Evolutionary conservation across 306 rosid species (phyloP), one percentile per base, ranked within the genome.

Genomic region (Prunus salicina): DNA sequence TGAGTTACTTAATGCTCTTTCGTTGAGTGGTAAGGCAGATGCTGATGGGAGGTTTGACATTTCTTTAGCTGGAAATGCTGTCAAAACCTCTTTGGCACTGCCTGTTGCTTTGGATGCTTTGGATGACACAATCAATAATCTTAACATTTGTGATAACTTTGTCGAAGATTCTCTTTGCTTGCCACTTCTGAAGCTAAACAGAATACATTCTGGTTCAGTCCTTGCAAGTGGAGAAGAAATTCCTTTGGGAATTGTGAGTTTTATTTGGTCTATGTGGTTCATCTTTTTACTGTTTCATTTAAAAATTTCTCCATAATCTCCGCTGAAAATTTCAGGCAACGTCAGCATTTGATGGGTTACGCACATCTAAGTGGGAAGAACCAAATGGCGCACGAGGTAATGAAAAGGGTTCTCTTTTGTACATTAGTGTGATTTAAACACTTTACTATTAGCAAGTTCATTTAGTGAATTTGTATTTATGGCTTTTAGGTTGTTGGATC

Each of bases 171-270:
- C 87, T 72, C 82, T 89, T 27, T 61, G 64, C 53, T 82, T 89
- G 80, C 97, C 98, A 16, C 80, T 91, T 80, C 87, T 90, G 73
- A 95, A 82, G 92, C 75, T 80, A 72, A 88, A 88, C 72, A 86
- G 98, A 86, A 84, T 95, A 60, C 98, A 95, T 85, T 95, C 97
- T 2, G 98, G 97, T 78, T 84, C 84, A 20, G 98, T 86, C 71
- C 75, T 79, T 79, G 95, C 97, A 61, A 95, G 90, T 76, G 94
- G 96, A 19, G 98, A 95, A 82, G 98, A 92, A 87, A 79, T 95
- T 79, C 98, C 97, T 28, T 83, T 87, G 57, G 98, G 98, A 78
- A 95, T 92, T 82, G 98, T 95, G 87, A 92, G 97, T 88, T 80
- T 76, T 69, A 43, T 46, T 84, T 82, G 80, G 72, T 41, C 9